A percentile compares a stretch with the other conserved stretches of the same genome.
phyloP scores from a whole-genome alignment of 139 green algal species.

The Picochlorum sp. region DNA sequence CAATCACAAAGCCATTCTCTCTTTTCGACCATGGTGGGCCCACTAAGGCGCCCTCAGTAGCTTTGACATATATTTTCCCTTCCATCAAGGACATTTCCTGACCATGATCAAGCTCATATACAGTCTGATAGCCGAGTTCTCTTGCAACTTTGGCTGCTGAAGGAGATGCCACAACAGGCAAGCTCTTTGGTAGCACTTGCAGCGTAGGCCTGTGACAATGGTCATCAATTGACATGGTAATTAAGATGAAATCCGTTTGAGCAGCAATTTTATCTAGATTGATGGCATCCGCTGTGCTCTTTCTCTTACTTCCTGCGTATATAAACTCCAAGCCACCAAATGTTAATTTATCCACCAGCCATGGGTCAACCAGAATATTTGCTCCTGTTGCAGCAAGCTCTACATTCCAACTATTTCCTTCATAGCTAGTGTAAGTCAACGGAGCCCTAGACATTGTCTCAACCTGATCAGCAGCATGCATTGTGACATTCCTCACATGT shows the following conservation, averaged over 20 bases:
- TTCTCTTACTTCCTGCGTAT: slow-evolving; percentile 54
- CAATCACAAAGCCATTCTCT: slow-evolving; percentile 56
- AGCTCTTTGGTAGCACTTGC: slow-evolving; percentile 31
- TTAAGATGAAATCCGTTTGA: slow-evolving; percentile 52
- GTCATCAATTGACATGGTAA: slow-evolving; percentile 66
- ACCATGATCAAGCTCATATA: slow-evolving; percentile 43
- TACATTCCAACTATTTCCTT: slow-evolving; percentile 53
- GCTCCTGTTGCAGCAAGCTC: slow-evolving; percentile 50
- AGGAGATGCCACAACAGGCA: slow-evolving; percentile 53
- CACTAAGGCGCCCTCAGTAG: slow-evolving; percentile 58
- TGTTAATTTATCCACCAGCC: slow-evolving; percentile 61
- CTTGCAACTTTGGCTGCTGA: slow-evolving; percentile 36
- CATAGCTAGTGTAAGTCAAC: slow-evolving; percentile 51
- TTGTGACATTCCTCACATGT: too few species aligned
- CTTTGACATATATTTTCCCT: slow-evolving; percentile 41
- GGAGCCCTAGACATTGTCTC: neutral
- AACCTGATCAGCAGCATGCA: too few species aligned
- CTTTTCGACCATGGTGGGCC: slow-evolving; percentile 69
- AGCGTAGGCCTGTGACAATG: slow-evolving; percentile 70
- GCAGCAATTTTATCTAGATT: slow-evolving; percentile 35
- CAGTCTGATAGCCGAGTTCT: slow-evolving; percentile 50
- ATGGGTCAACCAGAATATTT: slow-evolving; percentile 71
- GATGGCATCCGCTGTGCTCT: slow-evolving; percentile 11
- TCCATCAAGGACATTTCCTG: slow-evolving; percentile 30
- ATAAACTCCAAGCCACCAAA: slow-evolving; percentile 59